These are phyloP conservation scores for Marasmius oreades DNA, from an alignment of 1,284 basidiomycete species.

Conservation along the genomic window DNA sequence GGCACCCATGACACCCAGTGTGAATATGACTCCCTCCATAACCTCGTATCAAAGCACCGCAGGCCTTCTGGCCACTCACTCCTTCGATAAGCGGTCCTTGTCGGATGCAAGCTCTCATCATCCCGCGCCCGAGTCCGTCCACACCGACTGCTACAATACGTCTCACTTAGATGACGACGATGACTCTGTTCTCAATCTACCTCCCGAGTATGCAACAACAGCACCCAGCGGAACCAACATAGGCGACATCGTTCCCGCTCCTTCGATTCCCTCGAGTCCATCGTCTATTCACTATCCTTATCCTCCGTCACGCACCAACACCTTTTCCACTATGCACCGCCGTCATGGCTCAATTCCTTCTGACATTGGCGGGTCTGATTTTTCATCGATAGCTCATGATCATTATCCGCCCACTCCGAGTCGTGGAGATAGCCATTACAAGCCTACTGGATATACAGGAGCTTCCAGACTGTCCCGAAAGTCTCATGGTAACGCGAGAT, in stretches of 20 bases:
- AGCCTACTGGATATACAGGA: neutral
- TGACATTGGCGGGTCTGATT: neutral
- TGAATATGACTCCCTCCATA: neutral
- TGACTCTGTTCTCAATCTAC: neutral
- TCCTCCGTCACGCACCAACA: neutral
- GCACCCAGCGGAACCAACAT: neutral
- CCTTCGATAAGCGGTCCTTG: neutral
- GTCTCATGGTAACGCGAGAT: neutral
- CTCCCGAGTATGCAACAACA: constrained; percentile 2
- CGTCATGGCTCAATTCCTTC: neutral
- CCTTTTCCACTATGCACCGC: neutral
- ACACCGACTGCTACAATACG: neutral
- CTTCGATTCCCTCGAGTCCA: neutral
- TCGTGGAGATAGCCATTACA: neutral
- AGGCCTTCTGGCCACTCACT: neutral
- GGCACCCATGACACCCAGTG: neutral
- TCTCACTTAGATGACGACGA: neutral
- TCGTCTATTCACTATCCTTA: neutral
- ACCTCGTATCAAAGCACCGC: neutral
- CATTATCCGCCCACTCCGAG: neutral
- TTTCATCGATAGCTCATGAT: neutral
- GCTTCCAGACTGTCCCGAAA: neutral
- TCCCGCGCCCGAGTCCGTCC: neutral
- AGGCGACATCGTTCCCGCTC: neutral
- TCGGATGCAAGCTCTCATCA: neutral